Evolutionary conservation across 257 asterid species (phyloP), one percentile per base, ranked within the genome.

Genomic region (Salvia miltiorrhiza): DNA sequence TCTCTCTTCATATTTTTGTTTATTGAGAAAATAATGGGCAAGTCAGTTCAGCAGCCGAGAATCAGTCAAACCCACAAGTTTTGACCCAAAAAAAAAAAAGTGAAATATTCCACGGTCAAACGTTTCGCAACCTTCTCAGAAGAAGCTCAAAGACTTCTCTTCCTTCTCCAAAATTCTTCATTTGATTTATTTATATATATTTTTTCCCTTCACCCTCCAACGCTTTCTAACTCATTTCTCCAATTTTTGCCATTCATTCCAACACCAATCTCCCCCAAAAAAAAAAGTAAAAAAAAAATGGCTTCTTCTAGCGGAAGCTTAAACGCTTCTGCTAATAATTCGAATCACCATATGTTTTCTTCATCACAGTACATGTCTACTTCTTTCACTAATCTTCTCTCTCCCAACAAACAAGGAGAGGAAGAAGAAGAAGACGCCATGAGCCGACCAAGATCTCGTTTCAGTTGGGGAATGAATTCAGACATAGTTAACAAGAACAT

Each of bases 11-110:
- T 8, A 26, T 13, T 3, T 50, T 8, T 4, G 13, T 55, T 56
- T 2, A 13, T 14, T 14, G 10, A 2, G 64, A 61, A 61, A 50
- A 39, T 10, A 39, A 40, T 24, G 55, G 56, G 3, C 43, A 83
- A 84, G 45, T 58, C 28, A 58, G 44, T 35, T 81, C 53, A 81
- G 96, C 93, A 86, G 96, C 94, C 92, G 75, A 54, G 91, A 74
- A 48, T 5, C 70, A 57, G 97, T 88, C 94, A 88, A 84, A 86
- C 74, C 78, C 91, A 78, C 81, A 69, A 57, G 69, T 19, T 82
- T 79, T 76, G 87, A 79, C 84, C 64, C 23, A 69, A 24, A 63
- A 14, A 37, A 56, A 40, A 21, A 64, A 60, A 30, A 58, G 23
- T 4, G 16, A 0, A 54, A 45, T 57, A 65, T 77, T 82, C 84